phyloP scores from a whole-genome alignment of 108 stramenopile species.

The Cylindrotheca fusiformis region DNA sequence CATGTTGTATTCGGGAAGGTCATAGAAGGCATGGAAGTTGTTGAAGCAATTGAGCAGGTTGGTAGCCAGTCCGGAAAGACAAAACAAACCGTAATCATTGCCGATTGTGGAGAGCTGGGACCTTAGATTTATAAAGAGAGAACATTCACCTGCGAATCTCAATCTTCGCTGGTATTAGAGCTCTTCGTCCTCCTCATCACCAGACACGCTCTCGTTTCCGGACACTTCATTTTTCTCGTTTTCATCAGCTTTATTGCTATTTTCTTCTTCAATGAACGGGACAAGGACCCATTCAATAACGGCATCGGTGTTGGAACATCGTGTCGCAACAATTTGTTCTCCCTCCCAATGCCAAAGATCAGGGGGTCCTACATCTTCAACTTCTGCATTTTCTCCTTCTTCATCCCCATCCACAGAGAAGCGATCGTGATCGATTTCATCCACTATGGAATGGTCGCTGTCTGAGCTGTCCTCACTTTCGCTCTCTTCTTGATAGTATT shows the following conservation, averaged over 20 bases:
- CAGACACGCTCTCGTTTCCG: neutral
- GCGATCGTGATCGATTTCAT: conserved; percentile 4
- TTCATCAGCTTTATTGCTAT: conserved; percentile 6
- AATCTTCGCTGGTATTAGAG: neutral
- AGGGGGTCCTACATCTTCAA: conserved; percentile 38
- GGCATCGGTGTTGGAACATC: conserved; percentile 70
- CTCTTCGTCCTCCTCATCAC: neutral
- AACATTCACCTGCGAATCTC: neutral
- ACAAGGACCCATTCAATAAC: conserved; percentile 78
- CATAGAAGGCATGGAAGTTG: conserved; percentile 84
- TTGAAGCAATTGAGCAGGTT: conserved; percentile 76
- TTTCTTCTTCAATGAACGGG: conserved; percentile 76
- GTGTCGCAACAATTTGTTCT: conserved; percentile 63
- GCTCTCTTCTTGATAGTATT: conserved; percentile 33
- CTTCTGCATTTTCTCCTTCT: conserved; percentile 11
- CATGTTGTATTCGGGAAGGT: conserved; percentile 95
- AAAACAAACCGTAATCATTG: conserved; percentile 60
- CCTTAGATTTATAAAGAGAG: neutral
- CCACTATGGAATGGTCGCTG: conserved; percentile 2
- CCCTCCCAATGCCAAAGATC: conserved; percentile 52
- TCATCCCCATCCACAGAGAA: conserved; percentile 13
- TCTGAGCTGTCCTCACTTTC: conserved; percentile 32
- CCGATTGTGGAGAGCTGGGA: conserved; percentile 76
- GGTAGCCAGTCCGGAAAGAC: conserved; percentile 74
- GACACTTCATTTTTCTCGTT: neutral